Evolutionary conservation across 2,329 filamentous ascomycete genomes (phyloP), one percentile per base, ranked within the genome.

Genomic region (Phialemoniopsis sp.): DNA sequence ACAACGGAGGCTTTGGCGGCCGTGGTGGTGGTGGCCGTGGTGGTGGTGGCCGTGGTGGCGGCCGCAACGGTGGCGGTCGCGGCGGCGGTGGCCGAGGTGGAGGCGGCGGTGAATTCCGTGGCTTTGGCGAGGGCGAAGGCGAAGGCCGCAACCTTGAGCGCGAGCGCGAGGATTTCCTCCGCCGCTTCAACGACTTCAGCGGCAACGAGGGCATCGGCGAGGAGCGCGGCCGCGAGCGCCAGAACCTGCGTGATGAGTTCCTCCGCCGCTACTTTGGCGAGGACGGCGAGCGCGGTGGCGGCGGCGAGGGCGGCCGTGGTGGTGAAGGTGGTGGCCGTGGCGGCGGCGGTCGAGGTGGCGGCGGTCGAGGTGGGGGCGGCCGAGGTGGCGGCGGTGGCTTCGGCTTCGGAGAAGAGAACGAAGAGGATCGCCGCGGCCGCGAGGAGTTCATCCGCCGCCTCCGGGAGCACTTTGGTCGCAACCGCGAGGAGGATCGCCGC

Each of bases 391-490:
- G 14, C 32, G 32, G 31, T 29, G 21, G 36, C 14, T 6, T n/a
- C 6, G 35, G 31, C 26, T 29, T 26, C n/a, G n/a, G n/a, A n/a
- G n/a, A n/a, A n/a, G n/a, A n/a, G n/a, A n/a, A n/a, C 21, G 21
- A 26, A 10, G 21, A 26, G 6, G 21, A 26, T 6, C 21, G 21
- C 21, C 21, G 21, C 21, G 21, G 21, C 21, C 21, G 21, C 21
- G 21, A 26, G 21, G 21, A 26, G 21, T 10, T 26, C 21, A 26
- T 26, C 21, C 21, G 21, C 21, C 21, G 21, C 21, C 21, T 26
- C 6, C 21, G 21, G 6, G 67, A 70, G 35, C 61, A 78, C 46
- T 74, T 76, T 47, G 70, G 71, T 39, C 55, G 57, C 43, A 54
- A 54, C 39, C 56, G 58, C 38, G 56, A 48, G 42, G 53, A 55